Evolutionary conservation across 495 filamentous ascomycete genomes (phyloP).

Genomic region (Chlorociboria aeruginascens): DNA sequence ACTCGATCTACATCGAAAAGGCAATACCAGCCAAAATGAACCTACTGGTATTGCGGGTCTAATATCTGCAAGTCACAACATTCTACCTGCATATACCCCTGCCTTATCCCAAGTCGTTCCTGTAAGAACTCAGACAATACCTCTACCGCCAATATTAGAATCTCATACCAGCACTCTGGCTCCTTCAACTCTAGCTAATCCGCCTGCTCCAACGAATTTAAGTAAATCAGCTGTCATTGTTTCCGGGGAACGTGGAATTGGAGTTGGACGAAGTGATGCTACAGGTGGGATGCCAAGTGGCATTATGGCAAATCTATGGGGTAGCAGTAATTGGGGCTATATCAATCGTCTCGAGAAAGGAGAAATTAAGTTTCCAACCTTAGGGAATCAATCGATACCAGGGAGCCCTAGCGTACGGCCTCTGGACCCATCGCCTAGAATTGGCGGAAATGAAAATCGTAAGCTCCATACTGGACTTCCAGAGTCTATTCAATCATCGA

Average conservation of each 20-base stretch:
- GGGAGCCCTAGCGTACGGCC: slow-evolving; percentile 10
- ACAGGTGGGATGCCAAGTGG: slow-evolving; percentile 66
- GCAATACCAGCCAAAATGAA: slow-evolving; percentile 30
- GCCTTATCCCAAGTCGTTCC: slow-evolving; percentile 18
- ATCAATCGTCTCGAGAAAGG: slow-evolving; percentile 37
- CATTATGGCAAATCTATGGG: slow-evolving; percentile 88
- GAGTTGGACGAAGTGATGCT: slow-evolving; percentile 42
- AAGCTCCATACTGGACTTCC: slow-evolving; percentile 11
- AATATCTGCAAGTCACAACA: slow-evolving; percentile 71
- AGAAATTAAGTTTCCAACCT: slow-evolving; percentile 5
- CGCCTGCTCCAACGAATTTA: slow-evolving; percentile 76
- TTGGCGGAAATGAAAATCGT: slow-evolving; percentile 13
- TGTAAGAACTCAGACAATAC: slow-evolving; percentile 9
- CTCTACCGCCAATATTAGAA: slow-evolving; percentile 3
- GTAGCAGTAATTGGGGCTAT: slow-evolving; percentile 72
- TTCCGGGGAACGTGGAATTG: slow-evolving; percentile 60
- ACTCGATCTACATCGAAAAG: slow-evolving; percentile 77
- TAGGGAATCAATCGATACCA: slow-evolving; percentile 8
- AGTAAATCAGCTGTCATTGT: slow-evolving; percentile 78
- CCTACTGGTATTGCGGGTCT: slow-evolving; percentile 74
- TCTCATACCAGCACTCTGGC: slow-evolving; percentile 49
- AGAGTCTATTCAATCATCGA: slow-evolving; percentile 4
- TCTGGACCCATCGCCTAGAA: slow-evolving; percentile 10
- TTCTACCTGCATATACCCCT: slow-evolving; percentile 47
- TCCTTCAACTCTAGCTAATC: slow-evolving; percentile 69